Evolutionary conservation across 176 grass and related monocot genomes (phyloP).

Genomic region (bread wheat (Triticum aestivum)): DNA sequence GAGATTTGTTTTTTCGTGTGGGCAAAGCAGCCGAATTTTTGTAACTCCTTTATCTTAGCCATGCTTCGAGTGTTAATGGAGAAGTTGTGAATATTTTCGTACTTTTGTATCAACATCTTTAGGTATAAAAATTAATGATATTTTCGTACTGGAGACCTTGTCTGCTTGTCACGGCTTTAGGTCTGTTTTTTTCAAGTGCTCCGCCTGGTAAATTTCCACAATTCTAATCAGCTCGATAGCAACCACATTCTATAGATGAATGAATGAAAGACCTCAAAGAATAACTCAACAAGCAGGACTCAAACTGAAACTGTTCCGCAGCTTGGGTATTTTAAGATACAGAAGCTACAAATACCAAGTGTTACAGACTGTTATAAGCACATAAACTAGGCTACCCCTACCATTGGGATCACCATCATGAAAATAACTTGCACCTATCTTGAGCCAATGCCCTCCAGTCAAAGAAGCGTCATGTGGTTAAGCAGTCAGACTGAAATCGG

Average conservation of each 20-base stretch:
- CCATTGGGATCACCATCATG: neutral
- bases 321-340: neutral
- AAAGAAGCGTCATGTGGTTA: neutral
- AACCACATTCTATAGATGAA: neutral
- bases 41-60: neutral
- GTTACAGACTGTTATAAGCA: neutral
- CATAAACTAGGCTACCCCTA: neutral
- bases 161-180: neutral
- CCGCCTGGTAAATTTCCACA: neutral
- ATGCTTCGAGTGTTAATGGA: neutral
- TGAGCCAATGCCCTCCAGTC: neutral
- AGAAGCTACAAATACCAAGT: neutral
- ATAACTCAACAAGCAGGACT: neutral
- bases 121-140: neutral
- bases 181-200: neutral
- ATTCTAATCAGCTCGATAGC: neutral
- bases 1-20: neutral
- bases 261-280: neutral
- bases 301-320: neutral
- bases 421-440: neutral
- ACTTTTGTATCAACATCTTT: neutral
- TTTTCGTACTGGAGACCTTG: neutral
- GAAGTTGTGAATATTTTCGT: neutral
- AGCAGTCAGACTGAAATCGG: neutral
- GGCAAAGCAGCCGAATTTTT: constrained; percentile 12